Conservation (phyloP, 2,329 filamentous ascomycete species). For the Neonectria neomacrospora region DNA sequence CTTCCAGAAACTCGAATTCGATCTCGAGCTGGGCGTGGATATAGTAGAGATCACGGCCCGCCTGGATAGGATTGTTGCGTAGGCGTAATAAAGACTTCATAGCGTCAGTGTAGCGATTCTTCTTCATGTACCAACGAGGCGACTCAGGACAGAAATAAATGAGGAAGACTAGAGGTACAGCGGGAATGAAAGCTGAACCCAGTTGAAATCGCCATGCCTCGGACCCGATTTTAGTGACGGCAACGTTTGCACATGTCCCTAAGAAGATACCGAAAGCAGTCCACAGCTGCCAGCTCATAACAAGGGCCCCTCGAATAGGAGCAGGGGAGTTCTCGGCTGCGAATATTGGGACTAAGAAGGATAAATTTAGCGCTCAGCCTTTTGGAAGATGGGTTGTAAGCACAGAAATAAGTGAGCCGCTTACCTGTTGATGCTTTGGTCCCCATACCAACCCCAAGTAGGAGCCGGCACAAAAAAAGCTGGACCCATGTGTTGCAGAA, state of each 20-base stretch:
- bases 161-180: constrained; percentile 64
- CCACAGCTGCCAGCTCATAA: constrained; percentile 85
- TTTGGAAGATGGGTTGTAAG: not conserved
- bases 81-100: constrained; percentile 65
- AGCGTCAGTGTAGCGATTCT: constrained; percentile 69
- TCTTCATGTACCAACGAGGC: constrained; percentile 75
- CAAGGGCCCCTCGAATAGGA: constrained; percentile 76
- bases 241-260: constrained; percentile 70
- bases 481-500: constrained; percentile 79
- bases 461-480: constrained; percentile 75
- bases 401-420: constrained; percentile 24
- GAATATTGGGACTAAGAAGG: constrained; percentile 74
- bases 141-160: constrained; percentile 76
- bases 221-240: constrained; percentile 49
- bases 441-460: constrained; percentile 82
- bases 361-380: constrained; percentile 24
- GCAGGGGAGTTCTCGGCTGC: constrained; percentile 79
- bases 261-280: constrained; percentile 71
- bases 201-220: constrained; percentile 71
- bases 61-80: constrained; percentile 66
- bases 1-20: constrained; percentile 63
- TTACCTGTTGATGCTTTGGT: constrained; percentile 72
- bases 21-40: constrained; percentile 72
- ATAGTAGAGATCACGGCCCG: constrained; percentile 70
- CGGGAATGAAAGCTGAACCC: constrained; percentile 71